Conservation (phyloP, 768 basidiomycete genomes). For the Suillus lakei region DNA sequence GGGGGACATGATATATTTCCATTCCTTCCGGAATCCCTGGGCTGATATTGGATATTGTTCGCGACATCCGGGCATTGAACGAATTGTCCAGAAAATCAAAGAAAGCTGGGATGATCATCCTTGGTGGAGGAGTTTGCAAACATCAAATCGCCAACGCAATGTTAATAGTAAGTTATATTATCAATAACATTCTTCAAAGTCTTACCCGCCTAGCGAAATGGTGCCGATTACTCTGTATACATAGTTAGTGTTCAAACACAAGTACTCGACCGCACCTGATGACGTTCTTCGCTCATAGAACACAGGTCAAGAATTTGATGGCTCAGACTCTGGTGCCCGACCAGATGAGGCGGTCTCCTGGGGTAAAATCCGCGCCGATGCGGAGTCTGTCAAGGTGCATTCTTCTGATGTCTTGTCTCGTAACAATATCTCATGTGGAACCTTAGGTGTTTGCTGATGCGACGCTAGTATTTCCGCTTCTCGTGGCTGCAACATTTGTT, state of each 20-base stretch:
- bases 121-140: slow-evolving; percentile 98
- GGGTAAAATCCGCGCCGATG: slow-evolving; percentile 93
- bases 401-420: neutral
- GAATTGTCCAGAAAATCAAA: slow-evolving; percentile 85
- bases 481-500: slow-evolving; percentile 95
- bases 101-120: slow-evolving; percentile 97
- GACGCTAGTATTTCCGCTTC: slow-evolving; percentile 91
- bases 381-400: slow-evolving; percentile 80
- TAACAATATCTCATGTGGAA: slow-evolving; percentile 10
- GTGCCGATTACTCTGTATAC: slow-evolving; percentile 96
- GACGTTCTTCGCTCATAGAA: slow-evolving; percentile 54
- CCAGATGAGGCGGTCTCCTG: slow-evolving; percentile 98
- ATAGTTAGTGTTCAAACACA: slow-evolving; percentile 58
- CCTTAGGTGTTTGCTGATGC: slow-evolving; percentile 89
- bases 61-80: slow-evolving; percentile 91
- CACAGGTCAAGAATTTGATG: slow-evolving; percentile 99
- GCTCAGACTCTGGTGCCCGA: slow-evolving; percentile 94
- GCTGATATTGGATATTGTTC: slow-evolving; percentile 90
- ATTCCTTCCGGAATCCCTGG: slow-evolving; percentile 90
- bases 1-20: slow-evolving; percentile 99
- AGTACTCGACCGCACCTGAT: neutral
- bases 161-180: slow-evolving; percentile 75
- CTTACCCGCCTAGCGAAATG: slow-evolving; percentile 73
- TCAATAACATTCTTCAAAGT: slow-evolving; percentile 10
- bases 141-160: slow-evolving; percentile 99